phyloP scores from a whole-genome alignment of 345 rosid species.

The Euphorbia lathyris region DNA sequence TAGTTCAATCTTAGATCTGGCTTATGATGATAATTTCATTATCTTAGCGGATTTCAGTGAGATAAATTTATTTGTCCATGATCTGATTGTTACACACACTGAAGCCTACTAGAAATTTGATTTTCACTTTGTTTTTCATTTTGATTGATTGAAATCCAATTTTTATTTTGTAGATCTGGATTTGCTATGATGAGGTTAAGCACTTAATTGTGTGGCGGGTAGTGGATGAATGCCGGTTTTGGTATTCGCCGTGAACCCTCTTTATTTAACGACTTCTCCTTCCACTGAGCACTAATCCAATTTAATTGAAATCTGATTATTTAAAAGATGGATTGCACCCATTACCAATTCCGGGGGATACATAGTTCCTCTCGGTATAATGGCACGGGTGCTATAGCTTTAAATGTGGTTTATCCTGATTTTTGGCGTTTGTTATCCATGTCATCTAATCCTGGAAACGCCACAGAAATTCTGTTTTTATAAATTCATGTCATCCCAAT shows the following conservation, averaged over 20 bases:
- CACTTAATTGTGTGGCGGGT: conserved; percentile 64
- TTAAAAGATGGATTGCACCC: conserved; percentile 53
- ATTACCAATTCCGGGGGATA: too few species aligned
- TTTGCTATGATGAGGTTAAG: conserved; percentile 66
- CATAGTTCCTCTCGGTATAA: conserved; percentile 70
- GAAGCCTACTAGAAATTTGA: conserved; percentile 46
- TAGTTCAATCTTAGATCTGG: too few species aligned
- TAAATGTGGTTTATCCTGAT: conserved; percentile 77
- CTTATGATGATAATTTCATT: conserved; percentile 68
- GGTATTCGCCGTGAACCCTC: conserved; percentile 90
- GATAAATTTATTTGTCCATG: conserved; percentile 52
- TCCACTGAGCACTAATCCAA: conserved; percentile 74
- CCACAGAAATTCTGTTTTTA: too few species aligned
- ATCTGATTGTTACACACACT: conserved; percentile 99
- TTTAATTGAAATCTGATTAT: not conserved
- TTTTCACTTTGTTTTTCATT: too few species aligned
- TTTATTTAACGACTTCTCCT: conserved; percentile 87
- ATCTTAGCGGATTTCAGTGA: conserved; percentile 99
- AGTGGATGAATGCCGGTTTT: conserved; percentile 52
- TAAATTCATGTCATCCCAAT: too few species aligned
- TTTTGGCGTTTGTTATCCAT: conserved; percentile 29
- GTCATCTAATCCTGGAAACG: conserved; percentile 60
- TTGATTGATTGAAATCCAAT: not conserved
- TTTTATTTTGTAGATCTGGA: not conserved
- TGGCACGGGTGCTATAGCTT: conserved; percentile 79